These are phyloP conservation scores for Neopestalotiopsis clavispora DNA, from an alignment of 2,329 filamentous ascomycete species.

Conservation along the genomic window DNA sequence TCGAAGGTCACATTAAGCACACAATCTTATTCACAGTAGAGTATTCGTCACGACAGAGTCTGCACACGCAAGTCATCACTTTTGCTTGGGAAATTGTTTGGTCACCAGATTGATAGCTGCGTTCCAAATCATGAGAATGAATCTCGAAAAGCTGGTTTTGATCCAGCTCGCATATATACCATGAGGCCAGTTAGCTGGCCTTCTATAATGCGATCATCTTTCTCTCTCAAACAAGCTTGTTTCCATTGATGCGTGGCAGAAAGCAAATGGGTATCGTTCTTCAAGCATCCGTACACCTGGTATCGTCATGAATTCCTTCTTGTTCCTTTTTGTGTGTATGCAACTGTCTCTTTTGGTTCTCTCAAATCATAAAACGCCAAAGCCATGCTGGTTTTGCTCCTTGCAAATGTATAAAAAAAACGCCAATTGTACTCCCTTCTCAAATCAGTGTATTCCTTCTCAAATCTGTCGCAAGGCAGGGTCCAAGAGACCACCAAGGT, in stretches of 20 bases:
- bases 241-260: neutral
- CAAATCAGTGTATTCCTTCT: neutral
- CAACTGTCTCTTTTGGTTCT: neutral
- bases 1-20: too few relatives aligned
- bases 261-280: neutral
- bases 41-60: neutral
- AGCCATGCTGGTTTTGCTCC: neutral
- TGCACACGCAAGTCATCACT: too few relatives aligned
- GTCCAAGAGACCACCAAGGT: conserved; percentile 30
- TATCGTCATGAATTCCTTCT: neutral
- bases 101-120: neutral
- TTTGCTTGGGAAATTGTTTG: neutral
- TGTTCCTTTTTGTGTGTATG: neutral
- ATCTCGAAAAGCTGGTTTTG: neutral
- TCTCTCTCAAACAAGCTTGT: neutral
- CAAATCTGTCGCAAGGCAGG: conserved; percentile 24
- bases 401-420: neutral
- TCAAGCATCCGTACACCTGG: neutral
- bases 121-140: neutral
- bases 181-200: neutral
- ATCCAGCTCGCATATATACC: neutral
- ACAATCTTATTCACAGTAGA: neutral
- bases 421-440: neutral
- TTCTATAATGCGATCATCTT: neutral
- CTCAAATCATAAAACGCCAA: conserved; percentile 13